Base-by-base conservation (phyloP, 345 rosid species). In the Murraya paniculata region DNA sequence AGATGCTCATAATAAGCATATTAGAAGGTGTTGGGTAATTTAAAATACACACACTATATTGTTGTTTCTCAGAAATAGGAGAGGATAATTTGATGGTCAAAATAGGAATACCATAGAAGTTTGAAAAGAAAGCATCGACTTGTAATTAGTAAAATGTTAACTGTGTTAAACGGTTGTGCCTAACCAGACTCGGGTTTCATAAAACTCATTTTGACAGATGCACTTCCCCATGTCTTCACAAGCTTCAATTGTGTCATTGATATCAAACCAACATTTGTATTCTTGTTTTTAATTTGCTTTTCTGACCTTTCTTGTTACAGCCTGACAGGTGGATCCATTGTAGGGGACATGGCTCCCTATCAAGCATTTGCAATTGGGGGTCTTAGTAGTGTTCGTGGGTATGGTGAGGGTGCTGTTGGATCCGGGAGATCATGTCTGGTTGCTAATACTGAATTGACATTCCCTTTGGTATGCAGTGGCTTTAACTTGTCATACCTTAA, bases 281-380 rank as follows among this genome's bases (percentile, higher is more conserved):
- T 27, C 55, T 64, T 35, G 67, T 74, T 45, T 6, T 38, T 14
- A 72, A 77, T 78, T 55, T 9, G 41, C 80, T 39, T 64, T 35
- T 73, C 91, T 86, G 66, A 84, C 74, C 64, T 79, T 74, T 83
- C 60, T 50, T 84, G 77, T 77, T 71, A 72, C 89, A 95, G 98
- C 87, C 80, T 95, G 86, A 91, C 96, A 84, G 97, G 96, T 79
- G 98, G 99, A 77, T 93, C 98, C 55, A 95, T 93, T 80, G 99
- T 95, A 57, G 99, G 99, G 82, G 98, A 93, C 85, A 95, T 95
- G 96, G 96, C 99, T 84, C 98, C 99, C 81, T 92, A 93, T 85
- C 99, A 93, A 85, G 97, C 99, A 76, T 95, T 95, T 89, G 87
- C 98, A 79, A 85, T 95, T 68, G 99, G 99, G 36, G 99, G 99